Conservation (phyloP, 2,329 filamentous ascomycete genomes). For the Exserohilum rostratum region DNA sequence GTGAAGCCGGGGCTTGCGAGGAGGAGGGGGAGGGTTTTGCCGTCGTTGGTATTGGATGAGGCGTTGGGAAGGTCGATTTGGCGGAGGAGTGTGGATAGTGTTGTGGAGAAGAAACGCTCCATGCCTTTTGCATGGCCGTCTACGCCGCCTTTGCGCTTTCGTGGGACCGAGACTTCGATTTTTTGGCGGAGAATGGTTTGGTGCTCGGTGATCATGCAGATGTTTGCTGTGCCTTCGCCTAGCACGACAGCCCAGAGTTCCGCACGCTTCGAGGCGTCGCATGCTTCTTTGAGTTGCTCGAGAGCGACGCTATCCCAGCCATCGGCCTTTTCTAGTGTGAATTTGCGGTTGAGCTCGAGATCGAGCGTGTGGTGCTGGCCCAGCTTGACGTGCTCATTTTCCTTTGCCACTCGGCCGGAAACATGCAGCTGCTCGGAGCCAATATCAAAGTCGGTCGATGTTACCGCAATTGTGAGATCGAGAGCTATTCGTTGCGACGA, state of each 20-base stretch:
- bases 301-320: constrained; percentile 91
- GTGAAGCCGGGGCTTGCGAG: constrained; percentile 90
- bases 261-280: constrained; percentile 78
- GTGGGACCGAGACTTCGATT: constrained; percentile 70
- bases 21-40: constrained; percentile 66
- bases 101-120: constrained; percentile 78
- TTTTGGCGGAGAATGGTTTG: constrained; percentile 76
- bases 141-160: constrained; percentile 67
- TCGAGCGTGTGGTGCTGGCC: constrained; percentile 76
- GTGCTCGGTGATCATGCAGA: constrained; percentile 81
- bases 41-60: constrained; percentile 49
- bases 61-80: constrained; percentile 70
- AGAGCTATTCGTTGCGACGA: constrained; percentile 68
- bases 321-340: constrained; percentile 80
- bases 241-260: constrained; percentile 90
- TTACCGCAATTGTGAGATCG: constrained; percentile 69
- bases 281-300: constrained; percentile 77
- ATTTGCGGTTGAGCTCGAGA: constrained; percentile 84
- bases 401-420: constrained; percentile 67
- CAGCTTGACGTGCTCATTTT: constrained; percentile 71
- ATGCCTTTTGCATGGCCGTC: constrained; percentile 73
- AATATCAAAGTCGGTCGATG: constrained; percentile 71
- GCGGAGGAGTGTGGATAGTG: constrained; percentile 74
- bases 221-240: constrained; percentile 85
- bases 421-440: constrained; percentile 72